Base-by-base conservation (phyloP, 2,329 filamentous ascomycete species). In the Pochonia chlamydosporia region DNA sequence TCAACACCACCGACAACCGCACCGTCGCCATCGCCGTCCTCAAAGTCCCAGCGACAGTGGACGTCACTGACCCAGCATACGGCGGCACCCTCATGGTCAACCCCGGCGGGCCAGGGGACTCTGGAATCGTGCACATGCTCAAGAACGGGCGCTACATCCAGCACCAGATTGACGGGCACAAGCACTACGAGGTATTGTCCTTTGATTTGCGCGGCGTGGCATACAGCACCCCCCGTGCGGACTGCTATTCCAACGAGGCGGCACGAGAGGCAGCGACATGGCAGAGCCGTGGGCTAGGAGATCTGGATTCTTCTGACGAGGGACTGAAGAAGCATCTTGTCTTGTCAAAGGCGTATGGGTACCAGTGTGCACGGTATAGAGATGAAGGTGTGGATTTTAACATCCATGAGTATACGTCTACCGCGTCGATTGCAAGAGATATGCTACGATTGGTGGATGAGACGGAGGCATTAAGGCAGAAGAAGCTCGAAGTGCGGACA, bases 201-300 rank as follows among this genome's bases (percentile, higher is more conserved):
- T 70, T 70, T 43, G 69, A 72, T 50, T 67, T 67, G 20, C 56
- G 68, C 14, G 67, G 66, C 4, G 59, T 70, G 13, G 44, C 25
- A 4, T 16, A 43, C 9, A 50, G 41, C 23, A 48, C 42, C 3
- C 50, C 50, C 2, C 20, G 24, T 5, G 47, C 47, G 2, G 39
- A 47, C 18, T 52, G 50, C 37, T 52, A 46, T 13, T 16, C 33
- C 1, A 53, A 60, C 40, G 44, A 54, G 11, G 46, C 59, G 8
- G 58, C 58, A 1, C 55, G 63, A 1, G 55, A 52, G 6, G 47
- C 54, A 49, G 39, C 59, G 49, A 13, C 57, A 51, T 54, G 66
- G 51, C 52, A 68, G 55, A 6, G 48, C 33, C 36, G 54, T 43
- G 56, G 66, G 54, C 28, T 64, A 47, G 44, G 65, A 45, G 25